These are phyloP conservation scores for Acidiella bohemica DNA, from an alignment of 495 filamentous ascomycete species.

Conservation along the genomic window DNA sequence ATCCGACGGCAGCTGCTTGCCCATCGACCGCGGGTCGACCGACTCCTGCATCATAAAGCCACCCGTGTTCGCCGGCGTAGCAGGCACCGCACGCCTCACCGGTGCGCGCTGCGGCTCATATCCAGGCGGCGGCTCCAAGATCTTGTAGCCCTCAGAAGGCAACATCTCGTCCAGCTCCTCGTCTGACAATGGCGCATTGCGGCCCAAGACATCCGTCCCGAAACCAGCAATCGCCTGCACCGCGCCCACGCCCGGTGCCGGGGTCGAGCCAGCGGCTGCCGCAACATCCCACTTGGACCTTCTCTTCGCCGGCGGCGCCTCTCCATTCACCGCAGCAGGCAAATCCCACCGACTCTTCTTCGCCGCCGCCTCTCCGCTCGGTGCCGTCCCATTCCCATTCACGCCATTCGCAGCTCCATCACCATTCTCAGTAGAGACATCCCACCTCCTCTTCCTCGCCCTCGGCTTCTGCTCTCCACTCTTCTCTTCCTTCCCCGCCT, in stretches of 20 bases:
- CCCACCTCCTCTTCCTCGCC: slow-evolving; percentile 77
- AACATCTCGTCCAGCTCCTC: slow-evolving; percentile 90
- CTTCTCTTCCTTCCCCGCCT: slow-evolving; percentile 49
- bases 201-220: slow-evolving; percentile 66
- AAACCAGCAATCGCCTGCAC: slow-evolving; percentile 55
- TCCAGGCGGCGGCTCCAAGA: slow-evolving; percentile 82
- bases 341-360: slow-evolving; percentile 83
- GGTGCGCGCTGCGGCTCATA: slow-evolving; percentile 75
- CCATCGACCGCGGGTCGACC: slow-evolving; percentile 61
- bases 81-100: slow-evolving; percentile 63
- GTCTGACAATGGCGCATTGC: slow-evolving; percentile 71
- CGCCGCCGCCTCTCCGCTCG: slow-evolving; percentile 35
- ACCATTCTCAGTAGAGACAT: slow-evolving; percentile 46
- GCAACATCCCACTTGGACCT: slow-evolving; percentile 86
- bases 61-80: slow-evolving; percentile 49
- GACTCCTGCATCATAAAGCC: slow-evolving; percentile 99
- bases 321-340: slow-evolving; percentile 37
- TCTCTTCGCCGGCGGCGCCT: slow-evolving; percentile 33
- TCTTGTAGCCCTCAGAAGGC: slow-evolving; percentile 82
- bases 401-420: slow-evolving; percentile 28
- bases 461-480: slow-evolving; percentile 46
- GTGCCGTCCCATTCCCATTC: slow-evolving; percentile 32
- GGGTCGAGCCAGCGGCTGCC: slow-evolving; percentile 58
- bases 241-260: slow-evolving; percentile 77
- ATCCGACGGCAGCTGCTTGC: slow-evolving; percentile 89